A percentile compares a stretch with the other conserved stretches of the same genome.
Evolutionary conservation across 306 rosid genomes (phyloP).

Genomic region (Sicyos edulis): DNA sequence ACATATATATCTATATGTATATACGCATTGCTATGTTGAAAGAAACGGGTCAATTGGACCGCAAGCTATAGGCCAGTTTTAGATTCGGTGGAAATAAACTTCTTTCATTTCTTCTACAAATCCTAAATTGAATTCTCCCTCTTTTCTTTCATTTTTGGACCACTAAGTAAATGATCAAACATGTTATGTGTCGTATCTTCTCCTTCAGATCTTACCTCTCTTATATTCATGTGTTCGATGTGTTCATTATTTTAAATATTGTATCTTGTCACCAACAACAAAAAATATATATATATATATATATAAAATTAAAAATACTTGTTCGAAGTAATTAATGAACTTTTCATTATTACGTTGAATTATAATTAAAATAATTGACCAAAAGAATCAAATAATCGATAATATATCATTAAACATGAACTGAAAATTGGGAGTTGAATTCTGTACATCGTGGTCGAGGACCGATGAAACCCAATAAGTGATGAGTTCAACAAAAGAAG

Average conservation of each 20-base stretch:
- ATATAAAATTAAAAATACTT: no score
- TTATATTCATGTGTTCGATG: neutral
- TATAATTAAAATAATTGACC: no score
- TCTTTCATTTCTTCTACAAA: no score
- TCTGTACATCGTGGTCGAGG: no score
- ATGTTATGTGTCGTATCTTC: neutral
- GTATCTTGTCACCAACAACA: neutral
- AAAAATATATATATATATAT: no score
- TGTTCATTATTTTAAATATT: no score
- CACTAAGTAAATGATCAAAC: constrained; percentile 5
- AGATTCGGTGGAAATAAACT: constrained; percentile 14
- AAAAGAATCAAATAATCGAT: neutral
- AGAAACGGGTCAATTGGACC: constrained; percentile 15
- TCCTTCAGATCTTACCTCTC: no score
- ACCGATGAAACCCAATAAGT: no score
- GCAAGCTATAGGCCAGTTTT: constrained; percentile 14
- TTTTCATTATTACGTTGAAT: no score
- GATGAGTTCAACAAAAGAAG: no score
- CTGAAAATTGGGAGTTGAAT: neutral
- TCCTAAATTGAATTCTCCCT: neutral
- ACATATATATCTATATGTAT: no score
- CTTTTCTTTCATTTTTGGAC: neutral
- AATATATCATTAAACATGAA: neutral
- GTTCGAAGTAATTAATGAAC: neutral
- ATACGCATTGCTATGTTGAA: constrained; percentile 7